Evolutionary conservation across 495 filamentous ascomycete genomes (phyloP).

Genomic region (Glonium stellatum): DNA sequence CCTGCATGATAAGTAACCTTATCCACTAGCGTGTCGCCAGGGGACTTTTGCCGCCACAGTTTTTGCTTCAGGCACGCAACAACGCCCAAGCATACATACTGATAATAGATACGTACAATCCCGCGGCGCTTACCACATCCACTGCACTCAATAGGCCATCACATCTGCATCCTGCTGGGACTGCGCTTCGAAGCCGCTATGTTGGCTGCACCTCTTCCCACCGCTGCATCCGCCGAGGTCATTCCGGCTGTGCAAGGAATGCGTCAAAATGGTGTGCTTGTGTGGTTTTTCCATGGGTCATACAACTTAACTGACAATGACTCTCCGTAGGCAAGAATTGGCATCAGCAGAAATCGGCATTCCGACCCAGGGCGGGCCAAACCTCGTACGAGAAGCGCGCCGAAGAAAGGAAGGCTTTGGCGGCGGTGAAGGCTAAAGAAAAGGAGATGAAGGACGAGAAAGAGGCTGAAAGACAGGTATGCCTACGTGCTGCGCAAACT

Average conservation of each 20-base stretch:
- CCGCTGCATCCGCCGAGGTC: neutral
- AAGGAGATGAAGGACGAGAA: slow-evolving; percentile 95
- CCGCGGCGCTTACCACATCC: neutral
- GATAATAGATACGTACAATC: neutral
- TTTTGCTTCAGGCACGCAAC: neutral
- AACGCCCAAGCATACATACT: neutral
- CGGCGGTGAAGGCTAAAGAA: slow-evolving; percentile 78
- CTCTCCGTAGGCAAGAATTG: slow-evolving; percentile 81
- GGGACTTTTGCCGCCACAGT: neutral
- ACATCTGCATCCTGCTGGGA: neutral
- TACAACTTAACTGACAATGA: neutral
- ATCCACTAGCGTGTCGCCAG: neutral
- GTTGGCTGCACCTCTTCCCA: neutral
- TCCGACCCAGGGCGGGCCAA: slow-evolving; percentile 70
- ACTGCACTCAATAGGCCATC: neutral
- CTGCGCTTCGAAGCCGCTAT: neutral
- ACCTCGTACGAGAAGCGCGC: slow-evolving; percentile 71
- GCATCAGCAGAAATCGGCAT: slow-evolving; percentile 75
- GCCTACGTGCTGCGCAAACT: neutral
- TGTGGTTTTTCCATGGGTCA: neutral
- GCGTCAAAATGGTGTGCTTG: slow-evolving; percentile 57
- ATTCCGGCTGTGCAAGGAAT: slow-evolving; percentile 31
- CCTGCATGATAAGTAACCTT: neutral
- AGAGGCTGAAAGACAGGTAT: slow-evolving; percentile 76
- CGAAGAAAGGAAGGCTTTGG: slow-evolving; percentile 54